A percentile compares a stretch with the other conserved stretches of the same genome.
Evolutionary conservation across 495 filamentous ascomycete genomes (phyloP).

Genomic region (Hyaloscypha variabilis): DNA sequence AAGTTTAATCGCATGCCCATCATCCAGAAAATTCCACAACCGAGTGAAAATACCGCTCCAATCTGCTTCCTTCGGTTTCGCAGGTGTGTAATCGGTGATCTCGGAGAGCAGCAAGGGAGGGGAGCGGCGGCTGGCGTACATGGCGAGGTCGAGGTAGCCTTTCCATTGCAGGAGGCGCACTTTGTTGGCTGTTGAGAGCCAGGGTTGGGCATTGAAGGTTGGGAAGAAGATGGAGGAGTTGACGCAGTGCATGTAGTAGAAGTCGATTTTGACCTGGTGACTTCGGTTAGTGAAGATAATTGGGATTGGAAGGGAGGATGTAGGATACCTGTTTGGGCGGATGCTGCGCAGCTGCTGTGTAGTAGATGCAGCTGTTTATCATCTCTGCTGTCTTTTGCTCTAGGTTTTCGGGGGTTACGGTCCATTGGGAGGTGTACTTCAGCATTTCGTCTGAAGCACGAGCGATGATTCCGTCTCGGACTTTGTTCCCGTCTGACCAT

Average conservation of each 20-base stretch:
- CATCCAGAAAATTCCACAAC: slow-evolving; percentile 60
- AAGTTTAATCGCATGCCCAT: slow-evolving; percentile 79
- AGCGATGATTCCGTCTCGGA: slow-evolving; percentile 65
- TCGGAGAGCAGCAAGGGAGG: slow-evolving; percentile 57
- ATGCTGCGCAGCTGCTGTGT: slow-evolving; percentile 62
- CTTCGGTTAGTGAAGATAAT: neutral
- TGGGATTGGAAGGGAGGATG: neutral
- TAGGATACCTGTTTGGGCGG: slow-evolving; percentile 57
- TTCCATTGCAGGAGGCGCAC: slow-evolving; percentile 67
- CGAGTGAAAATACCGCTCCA: slow-evolving; percentile 53
- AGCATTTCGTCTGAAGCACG: slow-evolving; percentile 67
- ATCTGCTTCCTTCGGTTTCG: slow-evolving; percentile 13
- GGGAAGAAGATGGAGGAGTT: slow-evolving; percentile 67
- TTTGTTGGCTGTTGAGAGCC: slow-evolving; percentile 48
- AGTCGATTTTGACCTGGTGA: slow-evolving; percentile 81
- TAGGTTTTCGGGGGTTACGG: slow-evolving; percentile 61
- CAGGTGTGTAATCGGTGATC: slow-evolving; percentile 47
- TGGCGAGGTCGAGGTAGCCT: slow-evolving; percentile 59
- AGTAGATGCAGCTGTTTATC: slow-evolving; percentile 67
- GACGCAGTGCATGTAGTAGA: slow-evolving; percentile 75
- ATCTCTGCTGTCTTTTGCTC: slow-evolving; percentile 76
- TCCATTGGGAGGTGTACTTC: slow-evolving; percentile 58
- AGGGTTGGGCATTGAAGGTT: slow-evolving; percentile 46
- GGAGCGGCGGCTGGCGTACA: slow-evolving; percentile 61
- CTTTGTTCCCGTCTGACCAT: slow-evolving; percentile 60